Conservation (phyloP, 176 grass and related monocot genomes). For the Rhynchospora pubera region DNA sequence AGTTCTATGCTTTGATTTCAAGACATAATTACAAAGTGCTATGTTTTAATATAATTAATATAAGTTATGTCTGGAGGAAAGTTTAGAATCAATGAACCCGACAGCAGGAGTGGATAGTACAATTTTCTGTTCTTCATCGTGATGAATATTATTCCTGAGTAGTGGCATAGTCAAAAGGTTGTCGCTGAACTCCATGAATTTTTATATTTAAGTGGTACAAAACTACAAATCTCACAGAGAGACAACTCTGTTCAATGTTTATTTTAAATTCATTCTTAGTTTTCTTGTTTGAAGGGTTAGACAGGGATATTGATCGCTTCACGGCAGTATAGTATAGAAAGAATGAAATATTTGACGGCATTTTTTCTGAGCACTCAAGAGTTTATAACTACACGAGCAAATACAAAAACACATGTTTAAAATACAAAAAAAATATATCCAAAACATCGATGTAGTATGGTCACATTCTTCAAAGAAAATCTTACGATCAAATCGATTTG, state of each 20-base stretch:
- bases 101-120: background rate
- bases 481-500: too few species aligned
- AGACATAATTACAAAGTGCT: background rate
- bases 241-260: background rate
- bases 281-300: background rate
- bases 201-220: background rate
- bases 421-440: too few species aligned
- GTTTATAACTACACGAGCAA: too few species aligned
- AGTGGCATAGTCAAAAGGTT: conserved; percentile 18
- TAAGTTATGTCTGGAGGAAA: background rate
- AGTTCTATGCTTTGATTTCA: background rate
- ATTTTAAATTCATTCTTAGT: background rate
- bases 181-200: background rate
- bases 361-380: too few species aligned
- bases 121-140: background rate
- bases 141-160: background rate
- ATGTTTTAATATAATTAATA: background rate
- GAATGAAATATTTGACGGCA: too few species aligned
- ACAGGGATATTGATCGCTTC: background rate
- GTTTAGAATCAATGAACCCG: background rate
- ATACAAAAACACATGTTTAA: too few species aligned
- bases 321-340: too few species aligned
- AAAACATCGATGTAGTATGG: too few species aligned
- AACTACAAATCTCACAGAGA: background rate
- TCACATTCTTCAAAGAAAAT: too few species aligned